Percentiles rank a stretch among this genome's conserved stretches.
phyloP scores from a whole-genome alignment of 2,329 filamentous ascomycete genomes.

The Pseudopyrenochaeta lycopersici region DNA sequence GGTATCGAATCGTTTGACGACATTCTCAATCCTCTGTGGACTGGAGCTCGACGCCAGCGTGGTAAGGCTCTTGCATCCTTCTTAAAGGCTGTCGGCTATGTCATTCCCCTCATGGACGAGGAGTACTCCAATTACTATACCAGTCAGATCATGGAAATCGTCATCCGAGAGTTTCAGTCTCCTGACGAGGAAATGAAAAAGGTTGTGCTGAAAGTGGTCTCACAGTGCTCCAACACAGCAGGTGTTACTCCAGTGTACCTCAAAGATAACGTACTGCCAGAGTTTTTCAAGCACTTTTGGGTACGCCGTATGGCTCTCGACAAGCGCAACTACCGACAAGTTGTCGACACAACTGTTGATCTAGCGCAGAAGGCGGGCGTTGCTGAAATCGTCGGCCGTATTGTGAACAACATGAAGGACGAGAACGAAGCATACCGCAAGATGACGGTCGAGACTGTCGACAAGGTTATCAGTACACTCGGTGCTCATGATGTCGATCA shows the following conservation, averaged over 20 bases:
- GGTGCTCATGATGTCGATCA: constrained; percentile 95
- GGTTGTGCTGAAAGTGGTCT: constrained; percentile 96
- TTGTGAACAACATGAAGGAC: constrained; percentile 96
- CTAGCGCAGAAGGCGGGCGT: constrained; percentile 98
- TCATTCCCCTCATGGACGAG: constrained; percentile 99
- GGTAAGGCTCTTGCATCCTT: constrained; percentile 96
- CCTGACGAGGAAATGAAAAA: constrained; percentile 99
- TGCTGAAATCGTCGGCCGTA: constrained; percentile 90
- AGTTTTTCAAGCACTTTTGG: constrained; percentile 99
- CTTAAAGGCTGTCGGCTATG: constrained; percentile 96
- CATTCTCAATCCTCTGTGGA: constrained; percentile 97
- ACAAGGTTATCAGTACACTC: constrained; percentile 92
- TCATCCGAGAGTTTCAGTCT: constrained; percentile 93
- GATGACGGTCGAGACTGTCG: constrained; percentile 98
- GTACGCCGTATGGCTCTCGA: constrained; percentile 95
- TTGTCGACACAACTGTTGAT: constrained; percentile 97
- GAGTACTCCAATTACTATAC: constrained; percentile 99
- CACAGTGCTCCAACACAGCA: constrained; percentile 91
- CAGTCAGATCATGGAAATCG: constrained; percentile 97
- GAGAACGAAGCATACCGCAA: constrained; percentile 98
- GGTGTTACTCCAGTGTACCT: constrained; percentile 95
- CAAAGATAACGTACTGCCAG: constrained; percentile 91
- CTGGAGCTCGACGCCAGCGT: constrained; percentile 91
- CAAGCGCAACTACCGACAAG: constrained; percentile 96
- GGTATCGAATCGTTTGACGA: constrained; percentile 99